Conservation (phyloP, 176 grass and related monocot genomes). For the Rhipidocladum racemiflorum region DNA sequence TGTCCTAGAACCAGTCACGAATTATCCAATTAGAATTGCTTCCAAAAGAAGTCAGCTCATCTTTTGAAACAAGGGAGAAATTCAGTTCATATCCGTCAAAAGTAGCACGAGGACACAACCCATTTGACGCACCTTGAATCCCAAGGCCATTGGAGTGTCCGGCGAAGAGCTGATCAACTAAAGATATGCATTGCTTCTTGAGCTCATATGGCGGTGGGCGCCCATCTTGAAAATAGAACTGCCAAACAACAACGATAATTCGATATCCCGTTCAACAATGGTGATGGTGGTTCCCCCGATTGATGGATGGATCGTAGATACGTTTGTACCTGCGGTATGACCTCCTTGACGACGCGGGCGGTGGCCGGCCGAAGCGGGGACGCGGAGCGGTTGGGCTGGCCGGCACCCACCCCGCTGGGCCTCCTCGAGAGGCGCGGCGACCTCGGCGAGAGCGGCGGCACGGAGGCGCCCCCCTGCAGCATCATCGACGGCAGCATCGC, state of each 20-base stretch:
- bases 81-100: not conserved
- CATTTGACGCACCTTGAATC: constrained; percentile 49
- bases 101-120: not conserved
- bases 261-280: not conserved
- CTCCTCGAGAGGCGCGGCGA: constrained; percentile 64
- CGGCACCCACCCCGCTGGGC: constrained; percentile 36
- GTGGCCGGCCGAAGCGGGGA: constrained; percentile 63
- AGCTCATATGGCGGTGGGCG: constrained; percentile 51
- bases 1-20: not conserved
- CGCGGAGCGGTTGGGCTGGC: constrained; percentile 43
- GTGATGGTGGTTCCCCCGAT: not conserved
- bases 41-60: not conserved
- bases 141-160: constrained; percentile 63
- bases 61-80: not conserved
- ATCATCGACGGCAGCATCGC: constrained; percentile 56
- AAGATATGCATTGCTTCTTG: constrained; percentile 59
- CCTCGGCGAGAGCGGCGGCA: constrained; percentile 87
- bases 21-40: not conserved
- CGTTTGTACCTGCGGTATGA: constrained; percentile 77
- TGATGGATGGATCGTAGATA: not conserved
- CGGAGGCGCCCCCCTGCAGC: constrained; percentile 63
- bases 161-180: constrained; percentile 65
- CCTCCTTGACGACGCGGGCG: constrained; percentile 53
- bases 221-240: constrained; percentile 91
- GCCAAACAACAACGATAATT: constrained; percentile 8